Evolutionary conservation across 163 green algal genomes (phyloP), one percentile per base, ranked within the genome.

Genomic region (Scenedesmus sp.): DNA sequence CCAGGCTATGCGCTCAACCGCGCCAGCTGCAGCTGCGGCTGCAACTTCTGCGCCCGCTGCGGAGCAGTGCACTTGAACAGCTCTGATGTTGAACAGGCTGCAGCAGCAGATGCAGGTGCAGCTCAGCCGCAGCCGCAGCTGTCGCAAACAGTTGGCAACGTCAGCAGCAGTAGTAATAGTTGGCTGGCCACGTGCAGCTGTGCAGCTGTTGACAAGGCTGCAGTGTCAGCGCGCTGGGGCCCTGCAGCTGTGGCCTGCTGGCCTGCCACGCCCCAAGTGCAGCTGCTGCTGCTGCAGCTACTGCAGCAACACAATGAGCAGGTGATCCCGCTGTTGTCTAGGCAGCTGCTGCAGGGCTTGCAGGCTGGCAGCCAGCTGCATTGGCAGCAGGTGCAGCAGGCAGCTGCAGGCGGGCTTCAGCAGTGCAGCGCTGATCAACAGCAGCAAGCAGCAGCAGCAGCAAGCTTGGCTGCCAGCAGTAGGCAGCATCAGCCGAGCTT

Each of bases 231-330:
- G 2, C 52, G 56, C 34, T 90, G 86, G 86, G 86, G 86, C 23
- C 15, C 15, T 20, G 54, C 18, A 34, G 86, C 86, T 56, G 86
- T 90, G 13, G 16, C 86, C 23, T 74, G 86, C 57, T 87, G 76
- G 56, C 76, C 88, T 10, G 20, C 73, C 26, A 10, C 82, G 34
- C 88, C 34, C 26, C 13, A 26, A 20, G 57, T 62, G 59, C 77
- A 87, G 88, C 20, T 87, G 56, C 62, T 87, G 88, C 76, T 87
- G 76, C 76, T 81, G 57, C 76, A 26, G 76, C 76, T 91, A 56
- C 76, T 87, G 70, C 76, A 77, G 60, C 88, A 15, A 26, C 60
- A 87, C 13, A 5, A 81, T 20, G 16, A 81, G n/a, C 74, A 84
- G 57, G 76, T 87, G 3, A 18, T 87, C 9, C 56, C 88, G 23